Conservation (phyloP, 1,284 basidiomycete species). For the Fomitopsis betulina region DNA sequence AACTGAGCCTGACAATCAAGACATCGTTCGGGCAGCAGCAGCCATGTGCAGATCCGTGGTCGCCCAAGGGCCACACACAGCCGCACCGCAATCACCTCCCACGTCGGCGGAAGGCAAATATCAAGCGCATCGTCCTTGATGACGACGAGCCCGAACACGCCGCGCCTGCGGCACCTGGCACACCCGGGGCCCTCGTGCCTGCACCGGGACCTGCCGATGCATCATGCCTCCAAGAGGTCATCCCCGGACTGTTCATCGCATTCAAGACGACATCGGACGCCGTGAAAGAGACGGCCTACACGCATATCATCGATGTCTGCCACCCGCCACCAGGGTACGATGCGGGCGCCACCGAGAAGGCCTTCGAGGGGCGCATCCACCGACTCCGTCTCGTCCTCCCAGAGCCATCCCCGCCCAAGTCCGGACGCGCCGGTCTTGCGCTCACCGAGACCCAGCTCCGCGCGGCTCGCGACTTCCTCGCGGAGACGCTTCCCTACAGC, state of each 20-base stretch:
- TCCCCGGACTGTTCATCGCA: slow-evolving; percentile 22
- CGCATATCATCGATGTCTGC: slow-evolving; percentile 25
- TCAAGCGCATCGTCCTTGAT: slow-evolving; percentile 18
- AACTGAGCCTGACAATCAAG: slow-evolving; percentile 18
- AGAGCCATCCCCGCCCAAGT: slow-evolving; percentile 4
- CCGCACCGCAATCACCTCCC: slow-evolving; percentile 26
- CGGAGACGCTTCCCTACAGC: slow-evolving; percentile 18
- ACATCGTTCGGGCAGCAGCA: slow-evolving; percentile 11
- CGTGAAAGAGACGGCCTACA: slow-evolving; percentile 17
- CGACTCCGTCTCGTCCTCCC: slow-evolving; percentile 19
- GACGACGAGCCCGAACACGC: neutral
- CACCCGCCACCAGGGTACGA: slow-evolving; percentile 7
- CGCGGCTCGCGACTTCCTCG: slow-evolving; percentile 26
- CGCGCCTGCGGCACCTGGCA: neutral
- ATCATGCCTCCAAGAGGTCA: slow-evolving; percentile 20
- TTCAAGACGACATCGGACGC: slow-evolving; percentile 12
- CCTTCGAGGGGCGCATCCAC: slow-evolving; percentile 12
- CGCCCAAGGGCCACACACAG: slow-evolving; percentile 23
- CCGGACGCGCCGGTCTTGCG: slow-evolving; percentile 18
- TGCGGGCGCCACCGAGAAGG: slow-evolving; percentile 10
- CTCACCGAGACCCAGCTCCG: slow-evolving; percentile 25
- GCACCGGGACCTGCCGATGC: slow-evolving; percentile 11
- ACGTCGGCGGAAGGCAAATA: slow-evolving; percentile 20
- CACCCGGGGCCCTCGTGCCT: slow-evolving; percentile 6
- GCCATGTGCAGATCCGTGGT: slow-evolving; percentile 13